phyloP scores from a whole-genome alignment of 169 alveolate species.

The Eimeria praecox region DNA sequence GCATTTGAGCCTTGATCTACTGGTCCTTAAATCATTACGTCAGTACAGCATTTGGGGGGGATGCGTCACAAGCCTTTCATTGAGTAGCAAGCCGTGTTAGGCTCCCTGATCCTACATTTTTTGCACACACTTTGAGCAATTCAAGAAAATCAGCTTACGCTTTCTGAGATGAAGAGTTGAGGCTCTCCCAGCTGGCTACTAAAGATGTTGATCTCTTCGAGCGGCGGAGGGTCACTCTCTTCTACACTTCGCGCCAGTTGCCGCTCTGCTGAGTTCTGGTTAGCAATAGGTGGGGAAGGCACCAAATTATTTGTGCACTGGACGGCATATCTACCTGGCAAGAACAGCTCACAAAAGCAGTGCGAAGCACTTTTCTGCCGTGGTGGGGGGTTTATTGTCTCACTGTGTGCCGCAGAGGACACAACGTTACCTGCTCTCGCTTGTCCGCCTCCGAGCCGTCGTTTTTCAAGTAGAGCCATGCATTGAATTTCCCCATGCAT shows the following conservation, averaged over 20 bases:
- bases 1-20: background rate
- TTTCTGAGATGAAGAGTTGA: background rate
- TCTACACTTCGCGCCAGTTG: background rate
- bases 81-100: background rate
- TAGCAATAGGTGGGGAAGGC: background rate
- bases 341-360: background rate
- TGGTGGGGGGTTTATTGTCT: too few species aligned
- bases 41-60: too few species aligned
- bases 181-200: background rate
- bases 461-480: background rate
- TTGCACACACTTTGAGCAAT: background rate
- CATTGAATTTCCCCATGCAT: background rate
- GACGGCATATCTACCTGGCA: background rate
- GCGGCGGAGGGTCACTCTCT: constrained; percentile 55
- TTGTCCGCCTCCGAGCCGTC: background rate
- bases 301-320: background rate
- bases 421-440: background rate
- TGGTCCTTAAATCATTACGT: background rate
- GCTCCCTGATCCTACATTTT: background rate
- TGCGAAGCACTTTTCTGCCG: background rate
- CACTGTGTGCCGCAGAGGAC: background rate
- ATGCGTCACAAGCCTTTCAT: too few species aligned
- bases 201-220: constrained; percentile 6
- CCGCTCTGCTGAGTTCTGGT: background rate
- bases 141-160: background rate